A percentile compares a stretch with the other conserved stretches of the same genome.
Conservation (phyloP, 768 basidiomycete genomes). For the Punctularia strigosozonata region DNA sequence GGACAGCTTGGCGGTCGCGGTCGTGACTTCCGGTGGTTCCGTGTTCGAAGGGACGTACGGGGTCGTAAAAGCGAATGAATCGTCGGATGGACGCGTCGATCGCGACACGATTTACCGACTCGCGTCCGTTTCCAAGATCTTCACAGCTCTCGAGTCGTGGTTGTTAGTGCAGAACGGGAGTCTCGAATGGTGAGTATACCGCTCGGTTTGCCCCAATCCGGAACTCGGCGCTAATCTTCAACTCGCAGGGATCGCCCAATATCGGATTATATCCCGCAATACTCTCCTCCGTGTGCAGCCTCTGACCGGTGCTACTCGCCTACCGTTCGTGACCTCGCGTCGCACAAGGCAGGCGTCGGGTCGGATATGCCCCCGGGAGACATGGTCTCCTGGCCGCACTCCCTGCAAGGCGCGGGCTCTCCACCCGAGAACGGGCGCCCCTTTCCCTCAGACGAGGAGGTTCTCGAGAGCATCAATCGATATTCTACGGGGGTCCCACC, state of each 20-base stretch:
- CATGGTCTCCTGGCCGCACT: constrained; percentile 28
- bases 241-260: constrained; percentile 37
- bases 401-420: constrained; percentile 15
- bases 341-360: constrained; percentile 22
- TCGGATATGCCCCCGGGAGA: constrained; percentile 24
- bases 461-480: constrained; percentile 24
- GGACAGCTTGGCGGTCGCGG: constrained; percentile 37
- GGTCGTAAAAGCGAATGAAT: constrained; percentile 30
- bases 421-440: constrained; percentile 18
- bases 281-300: constrained; percentile 17
- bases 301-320: constrained; percentile 10
- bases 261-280: constrained; percentile 28
- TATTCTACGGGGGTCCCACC: constrained; percentile 30
- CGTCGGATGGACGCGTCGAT: constrained; percentile 18
- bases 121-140: constrained; percentile 41
- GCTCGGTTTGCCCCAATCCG: background rate
- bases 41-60: constrained; percentile 37
- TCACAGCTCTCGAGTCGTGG: constrained; percentile 34
- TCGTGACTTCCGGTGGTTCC: constrained; percentile 32
- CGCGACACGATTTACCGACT: constrained; percentile 38
- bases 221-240: background rate
- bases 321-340: constrained; percentile 17
- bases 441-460: constrained; percentile 18
- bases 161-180: constrained; percentile 34
- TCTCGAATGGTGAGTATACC: constrained; percentile 15